Evolutionary conservation across 108 stramenopile genomes (phyloP), one percentile per base, ranked within the genome.

Genomic region (Nitzschia sp.): DNA sequence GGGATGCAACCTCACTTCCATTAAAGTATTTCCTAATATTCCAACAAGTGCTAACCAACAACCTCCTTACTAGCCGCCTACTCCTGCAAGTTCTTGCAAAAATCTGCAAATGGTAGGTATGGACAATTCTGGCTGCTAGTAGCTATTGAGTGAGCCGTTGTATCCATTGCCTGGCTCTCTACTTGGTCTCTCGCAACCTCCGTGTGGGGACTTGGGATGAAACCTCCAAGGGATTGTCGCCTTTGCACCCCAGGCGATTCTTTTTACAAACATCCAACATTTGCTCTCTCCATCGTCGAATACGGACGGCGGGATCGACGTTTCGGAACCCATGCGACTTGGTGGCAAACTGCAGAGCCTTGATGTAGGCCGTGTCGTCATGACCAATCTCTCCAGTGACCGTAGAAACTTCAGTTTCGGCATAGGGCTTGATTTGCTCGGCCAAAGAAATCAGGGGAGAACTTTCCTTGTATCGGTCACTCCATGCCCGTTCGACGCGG

Each of bases 401-500:
- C 14, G 61, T 44, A 46, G 43, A 43, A 24, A 46, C 61, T 25
- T 62, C 61, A 3, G 61, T 44, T 42, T 62, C 61, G 24, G 43
- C 61, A 46, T 62, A 62, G 21, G 61, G 61, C 43, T 62, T 62
- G 41, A 62, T 8, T 44, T 62, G 61, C 22, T 62, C 61, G 0
- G 42, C 17, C 15, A 62, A 21, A 0, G 10, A 20, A 24, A 46
- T 62, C 12, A 43, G 14, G 1, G 61, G 43, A 46, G 22, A 21
- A 37, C 37, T n/a, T 20, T 46, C 43, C 17, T 48, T 48, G 37
- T 20, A 62, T 5, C 61, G 25, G 5, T 15, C 43, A 39, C 61
- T 62, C 75, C 75, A 76, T 5, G 56, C 44, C 22, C 46, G 48
- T 10, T 58, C 59, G 10, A 76, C 55, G 7, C 21, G 41, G 20